phyloP scores from a whole-genome alignment of 2,329 filamentous ascomycete genomes.

The Xylaria sp. region DNA sequence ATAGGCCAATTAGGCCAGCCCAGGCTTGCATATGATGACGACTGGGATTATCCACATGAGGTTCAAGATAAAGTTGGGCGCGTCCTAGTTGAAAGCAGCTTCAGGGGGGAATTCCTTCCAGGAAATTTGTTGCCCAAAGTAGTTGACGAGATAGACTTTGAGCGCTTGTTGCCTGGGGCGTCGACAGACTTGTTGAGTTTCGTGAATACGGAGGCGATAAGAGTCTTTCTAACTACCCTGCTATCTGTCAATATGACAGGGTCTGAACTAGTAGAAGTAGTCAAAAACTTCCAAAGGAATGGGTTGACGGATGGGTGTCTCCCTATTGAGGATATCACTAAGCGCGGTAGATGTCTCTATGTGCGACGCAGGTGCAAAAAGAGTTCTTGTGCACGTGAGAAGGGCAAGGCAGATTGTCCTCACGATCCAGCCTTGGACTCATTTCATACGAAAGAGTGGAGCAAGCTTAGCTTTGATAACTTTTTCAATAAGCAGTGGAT shows the following conservation, averaged over 20 bases:
- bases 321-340: conserved; percentile 18
- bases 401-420: neutral
- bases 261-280: conserved; percentile 2
- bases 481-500: conserved; percentile 22
- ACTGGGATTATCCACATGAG: neutral
- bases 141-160: conserved; percentile 10
- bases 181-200: conserved; percentile 10
- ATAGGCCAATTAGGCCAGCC: neutral
- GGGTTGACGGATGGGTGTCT: conserved; percentile 17
- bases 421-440: conserved; percentile 15
- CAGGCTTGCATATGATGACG: neutral
- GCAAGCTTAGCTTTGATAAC: neutral
- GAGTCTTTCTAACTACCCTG: conserved; percentile 10
- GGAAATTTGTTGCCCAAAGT: conserved; percentile 3
- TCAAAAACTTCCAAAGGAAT: conserved; percentile 4
- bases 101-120: conserved; percentile 9
- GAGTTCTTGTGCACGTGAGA: neutral
- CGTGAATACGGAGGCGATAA: conserved; percentile 7
- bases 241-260: neutral
- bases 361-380: neutral
- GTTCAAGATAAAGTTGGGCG: neutral
- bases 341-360: conserved; percentile 4
- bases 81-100: neutral
- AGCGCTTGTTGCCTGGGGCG: conserved; percentile 16
- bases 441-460: conserved; percentile 23